Percentiles rank a stretch among this genome's conserved stretches.
These are phyloP conservation scores for Crotalaria pallida DNA, from an alignment of 306 rosid species.

Conservation along the genomic window DNA sequence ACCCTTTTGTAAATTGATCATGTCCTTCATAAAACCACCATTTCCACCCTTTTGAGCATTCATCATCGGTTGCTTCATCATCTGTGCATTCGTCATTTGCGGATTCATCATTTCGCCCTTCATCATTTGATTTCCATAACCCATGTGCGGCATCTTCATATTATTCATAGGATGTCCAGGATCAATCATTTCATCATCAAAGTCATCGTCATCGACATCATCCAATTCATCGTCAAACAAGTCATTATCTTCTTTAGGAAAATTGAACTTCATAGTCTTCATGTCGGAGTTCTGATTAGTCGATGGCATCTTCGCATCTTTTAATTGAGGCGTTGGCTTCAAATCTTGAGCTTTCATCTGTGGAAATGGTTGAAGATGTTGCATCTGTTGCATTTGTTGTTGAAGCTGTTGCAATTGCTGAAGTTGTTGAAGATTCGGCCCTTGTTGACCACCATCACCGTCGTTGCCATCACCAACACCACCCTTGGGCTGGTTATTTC, in stretches of 20 bases:
- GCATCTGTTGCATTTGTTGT: too few relatives aligned
- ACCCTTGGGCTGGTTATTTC: slow-evolving; percentile 43
- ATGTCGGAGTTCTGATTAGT: slow-evolving; percentile 29
- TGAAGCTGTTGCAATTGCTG: too few relatives aligned
- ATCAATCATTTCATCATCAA: slow-evolving; percentile 44
- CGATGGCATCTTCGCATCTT: slow-evolving; percentile 28
- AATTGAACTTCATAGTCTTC: slow-evolving; percentile 36
- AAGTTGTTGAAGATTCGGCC: slow-evolving; percentile 24
- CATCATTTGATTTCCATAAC: slow-evolving; percentile 30
- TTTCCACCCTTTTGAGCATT: too few relatives aligned
- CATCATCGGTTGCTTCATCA: too few relatives aligned
- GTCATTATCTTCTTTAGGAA: slow-evolving; percentile 36
- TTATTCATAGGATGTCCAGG: slow-evolving; percentile 11
- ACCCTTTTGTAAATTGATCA: too few relatives aligned
- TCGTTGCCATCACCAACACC: slow-evolving; percentile 53
- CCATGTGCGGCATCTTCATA: slow-evolving; percentile 34
- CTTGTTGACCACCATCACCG: slow-evolving; percentile 36
- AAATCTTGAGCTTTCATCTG: slow-evolving; percentile 53
- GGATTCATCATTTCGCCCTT: slow-evolving; percentile 36
- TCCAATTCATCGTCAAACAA: slow-evolving; percentile 33
- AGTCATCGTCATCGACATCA: slow-evolving; percentile 22
- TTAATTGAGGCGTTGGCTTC: slow-evolving; percentile 51
- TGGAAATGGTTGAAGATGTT: too few relatives aligned
- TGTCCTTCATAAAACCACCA: too few relatives aligned
- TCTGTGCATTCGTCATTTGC: slow-evolving; percentile 27